phyloP scores from a whole-genome alignment of 352 stramenopile species.

The Hyaloperonospora arabidopsidis region DNA sequence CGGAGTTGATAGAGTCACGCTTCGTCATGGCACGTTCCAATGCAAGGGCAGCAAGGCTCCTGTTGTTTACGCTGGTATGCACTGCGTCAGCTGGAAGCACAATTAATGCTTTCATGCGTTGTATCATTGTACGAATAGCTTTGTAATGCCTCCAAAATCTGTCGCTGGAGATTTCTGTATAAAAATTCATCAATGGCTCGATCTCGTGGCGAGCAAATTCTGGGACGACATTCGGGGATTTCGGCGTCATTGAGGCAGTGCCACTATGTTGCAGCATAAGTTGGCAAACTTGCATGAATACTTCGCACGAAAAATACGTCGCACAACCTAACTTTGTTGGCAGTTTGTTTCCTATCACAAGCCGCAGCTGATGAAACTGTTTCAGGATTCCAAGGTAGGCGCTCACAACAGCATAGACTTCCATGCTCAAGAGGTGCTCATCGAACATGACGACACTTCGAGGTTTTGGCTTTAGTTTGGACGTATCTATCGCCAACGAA shows the following conservation, averaged over 20 bases:
- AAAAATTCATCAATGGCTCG: conserved; percentile 19
- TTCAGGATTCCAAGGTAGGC: conserved; percentile 51
- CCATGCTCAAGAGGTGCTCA: conserved; percentile 42
- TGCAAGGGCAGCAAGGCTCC: conserved; percentile 12
- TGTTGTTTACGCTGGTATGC: conserved; percentile 4
- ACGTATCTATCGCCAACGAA: conserved; percentile 27
- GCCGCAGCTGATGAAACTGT: conserved; percentile 43
- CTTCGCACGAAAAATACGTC: conserved; percentile 56
- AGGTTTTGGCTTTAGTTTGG: conserved; percentile 17
- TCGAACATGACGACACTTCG: conserved; percentile 15
- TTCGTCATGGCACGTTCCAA: conserved; percentile 19
- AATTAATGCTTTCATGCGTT: conserved; percentile 27
- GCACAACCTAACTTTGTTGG: conserved; percentile 31
- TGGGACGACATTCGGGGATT: conserved; percentile 5
- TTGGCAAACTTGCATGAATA: conserved; percentile 50
- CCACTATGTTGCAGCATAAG: conserved; percentile 23
- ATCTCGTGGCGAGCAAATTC: conserved; percentile 25
- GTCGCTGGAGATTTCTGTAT: conserved; percentile 16
- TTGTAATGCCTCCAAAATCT: conserved; percentile 33
- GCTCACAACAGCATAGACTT: conserved; percentile 36
- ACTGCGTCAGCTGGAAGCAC: conserved; percentile 13
- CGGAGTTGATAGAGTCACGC: not conserved
- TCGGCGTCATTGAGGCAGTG: conserved; percentile 9
- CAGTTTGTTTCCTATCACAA: conserved; percentile 41
- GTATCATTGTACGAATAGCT: conserved; percentile 25